Base-by-base conservation (phyloP, 192 early-diverging fungal genomes). In the Paraglomus brasilianum region DNA sequence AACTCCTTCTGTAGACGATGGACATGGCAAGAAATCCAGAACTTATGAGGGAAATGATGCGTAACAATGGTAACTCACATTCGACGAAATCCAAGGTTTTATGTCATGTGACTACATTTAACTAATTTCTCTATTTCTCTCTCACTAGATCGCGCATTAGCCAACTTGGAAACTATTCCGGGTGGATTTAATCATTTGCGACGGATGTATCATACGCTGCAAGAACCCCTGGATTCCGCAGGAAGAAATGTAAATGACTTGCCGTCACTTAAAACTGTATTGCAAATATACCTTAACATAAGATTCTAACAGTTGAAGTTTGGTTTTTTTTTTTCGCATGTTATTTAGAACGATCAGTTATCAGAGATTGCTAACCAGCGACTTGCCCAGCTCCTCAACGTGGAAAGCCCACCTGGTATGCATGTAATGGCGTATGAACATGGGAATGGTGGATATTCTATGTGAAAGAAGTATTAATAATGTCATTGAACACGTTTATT, bases 151-250 rank as follows among this genome's bases (percentile, higher is more conserved):
- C 75, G 86, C 44, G 86, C 86, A 14, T 69, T 87, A n/a, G 83
- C 84, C 8, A 86, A 87, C 49, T 71, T 87, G 70, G 86, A 87
- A 66, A 82, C 83, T 57, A 77, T 87, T 50, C 86, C 86, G 11
- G 86, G 86, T 36, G 86, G 86, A 48, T 87, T 87, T 60, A 85
- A 87, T 61, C 84, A 85, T 74, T 74, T 87, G 39, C 78, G 81
- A 42, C 61, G 84, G 15, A 78, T 87, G 79, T 85, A 86, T 66
- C 78, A 76, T 46, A 80, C 77, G 38, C 51, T 87, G 38, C 82
- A 87, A 70, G 80, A 81, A 47, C 84, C 85, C 41, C 74, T 84
- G 68, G 86, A 83, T 13, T 81, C 86, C 8, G 80, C 86, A 5
- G 53, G 75, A 42, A 69, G 67, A 46, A 52, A 77, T n/a, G 72